Evolutionary conservation across 1,284 basidiomycete genomes (phyloP).

Genomic region (Apiotrichum brassicae): DNA sequence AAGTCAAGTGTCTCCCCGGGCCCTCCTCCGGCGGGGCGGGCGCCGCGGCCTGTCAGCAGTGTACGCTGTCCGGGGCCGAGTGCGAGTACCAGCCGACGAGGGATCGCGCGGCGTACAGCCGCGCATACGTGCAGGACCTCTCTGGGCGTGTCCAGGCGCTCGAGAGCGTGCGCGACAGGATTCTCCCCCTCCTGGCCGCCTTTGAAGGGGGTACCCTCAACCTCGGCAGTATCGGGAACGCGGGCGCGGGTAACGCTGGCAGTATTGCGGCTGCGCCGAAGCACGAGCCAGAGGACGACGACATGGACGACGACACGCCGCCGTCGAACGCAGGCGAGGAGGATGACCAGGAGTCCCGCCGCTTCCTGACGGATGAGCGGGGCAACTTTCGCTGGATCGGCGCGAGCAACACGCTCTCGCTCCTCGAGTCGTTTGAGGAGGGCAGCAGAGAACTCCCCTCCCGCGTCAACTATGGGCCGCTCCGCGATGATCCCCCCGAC

Average conservation of each 20-base stretch:
- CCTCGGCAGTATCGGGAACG: no score
- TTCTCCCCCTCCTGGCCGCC: constrained; percentile 34
- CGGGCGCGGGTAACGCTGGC: neutral
- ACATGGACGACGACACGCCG: neutral
- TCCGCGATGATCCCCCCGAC: constrained; percentile 4
- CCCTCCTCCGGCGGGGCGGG: constrained; percentile 12
- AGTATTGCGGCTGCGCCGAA: neutral
- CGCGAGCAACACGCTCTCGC: constrained; percentile 79
- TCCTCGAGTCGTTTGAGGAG: constrained; percentile 71
- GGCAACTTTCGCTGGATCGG: constrained; percentile 89
- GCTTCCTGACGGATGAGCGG: constrained; percentile 55
- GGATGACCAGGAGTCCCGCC: constrained; percentile 42
- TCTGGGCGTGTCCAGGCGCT: constrained; percentile 41
- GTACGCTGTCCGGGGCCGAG: constrained; percentile 30
- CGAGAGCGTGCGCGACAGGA: constrained; percentile 30
- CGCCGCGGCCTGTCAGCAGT: constrained; percentile 35
- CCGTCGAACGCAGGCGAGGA: constrained; percentile 46
- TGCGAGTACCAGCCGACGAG: constrained; percentile 43
- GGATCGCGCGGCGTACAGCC: constrained; percentile 41
- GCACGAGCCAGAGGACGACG: neutral
- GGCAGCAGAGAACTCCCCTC: constrained; percentile 8
- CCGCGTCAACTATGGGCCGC: constrained; percentile 10
- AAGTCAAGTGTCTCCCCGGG: constrained; percentile 41
- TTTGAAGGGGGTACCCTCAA: constrained; percentile 26
- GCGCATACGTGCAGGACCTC: constrained; percentile 44